Conservation (phyloP, 192 early-diverging fungal species). For the Backusella parvicylindrica region DNA sequence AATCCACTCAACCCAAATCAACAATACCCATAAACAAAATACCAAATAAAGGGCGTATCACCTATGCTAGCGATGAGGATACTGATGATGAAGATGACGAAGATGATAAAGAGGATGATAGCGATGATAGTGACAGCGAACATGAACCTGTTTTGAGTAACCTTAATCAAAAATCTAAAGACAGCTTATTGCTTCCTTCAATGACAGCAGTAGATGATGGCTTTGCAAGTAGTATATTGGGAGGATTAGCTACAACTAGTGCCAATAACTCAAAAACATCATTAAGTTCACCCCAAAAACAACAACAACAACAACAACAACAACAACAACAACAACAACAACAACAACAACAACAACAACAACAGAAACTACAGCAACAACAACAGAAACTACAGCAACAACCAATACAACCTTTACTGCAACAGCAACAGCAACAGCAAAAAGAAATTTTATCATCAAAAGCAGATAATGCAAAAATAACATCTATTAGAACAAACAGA, state of each 20-base stretch:
- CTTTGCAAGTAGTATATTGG: constrained; percentile 9
- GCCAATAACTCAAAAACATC: neutral
- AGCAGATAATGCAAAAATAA: neutral
- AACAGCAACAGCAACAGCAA: neutral
- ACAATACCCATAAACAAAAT: neutral
- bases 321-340: neutral
- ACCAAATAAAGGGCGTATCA: neutral
- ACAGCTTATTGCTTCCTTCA: neutral
- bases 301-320: neutral
- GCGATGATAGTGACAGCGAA: constrained; percentile 10
- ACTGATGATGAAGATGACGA: constrained; percentile 22
- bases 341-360: neutral
- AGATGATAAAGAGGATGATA: constrained; percentile 3
- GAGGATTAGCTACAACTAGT: neutral
- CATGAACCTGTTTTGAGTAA: neutral
- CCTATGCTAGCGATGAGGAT: constrained; percentile 28
- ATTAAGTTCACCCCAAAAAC: neutral
- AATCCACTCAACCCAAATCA: neutral
- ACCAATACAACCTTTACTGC: too few species aligned
- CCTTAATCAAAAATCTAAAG: neutral
- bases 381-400: neutral
- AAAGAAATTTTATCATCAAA: neutral
- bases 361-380: neutral
- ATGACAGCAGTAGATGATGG: constrained; percentile 6
- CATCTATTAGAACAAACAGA: neutral